These are phyloP conservation scores for Aurantiochytrium sp. DNA, from an alignment of 108 stramenopile species.

Conservation along the genomic window DNA sequence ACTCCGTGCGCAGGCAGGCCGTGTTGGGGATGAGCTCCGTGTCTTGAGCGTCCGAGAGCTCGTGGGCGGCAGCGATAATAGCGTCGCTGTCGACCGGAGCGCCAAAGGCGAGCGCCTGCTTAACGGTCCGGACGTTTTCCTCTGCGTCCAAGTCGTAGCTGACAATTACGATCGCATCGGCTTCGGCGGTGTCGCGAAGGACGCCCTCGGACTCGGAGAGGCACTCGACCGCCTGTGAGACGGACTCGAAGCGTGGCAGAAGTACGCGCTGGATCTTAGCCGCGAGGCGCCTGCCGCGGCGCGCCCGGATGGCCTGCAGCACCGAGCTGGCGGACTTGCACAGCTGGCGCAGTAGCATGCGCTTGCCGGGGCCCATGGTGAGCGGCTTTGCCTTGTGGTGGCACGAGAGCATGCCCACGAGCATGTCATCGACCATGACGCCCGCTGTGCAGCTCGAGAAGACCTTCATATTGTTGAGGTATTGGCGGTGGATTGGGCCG, in stretches of 20 bases:
- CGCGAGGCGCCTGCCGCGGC: not conserved
- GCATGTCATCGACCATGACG: not conserved
- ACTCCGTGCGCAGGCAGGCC: not conserved
- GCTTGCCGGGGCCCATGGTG: not conserved
- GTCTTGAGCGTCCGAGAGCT: not conserved
- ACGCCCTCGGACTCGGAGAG: not conserved
- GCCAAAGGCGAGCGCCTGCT: not conserved
- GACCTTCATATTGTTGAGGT: constrained; percentile 20
- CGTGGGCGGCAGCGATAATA: not conserved
- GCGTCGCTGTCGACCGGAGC: not conserved
- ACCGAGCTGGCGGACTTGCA: not conserved
- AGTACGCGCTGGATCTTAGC: not conserved
- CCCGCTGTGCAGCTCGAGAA: not conserved
- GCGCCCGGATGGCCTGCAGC: not conserved
- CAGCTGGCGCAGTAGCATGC: not conserved
- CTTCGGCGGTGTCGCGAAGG: not conserved
- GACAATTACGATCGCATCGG: constrained; percentile 2
- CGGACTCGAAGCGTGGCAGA: not conserved
- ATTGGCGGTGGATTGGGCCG: not conserved
- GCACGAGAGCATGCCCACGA: not conserved
- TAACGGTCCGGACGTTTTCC: not conserved
- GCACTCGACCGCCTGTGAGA: not conserved
- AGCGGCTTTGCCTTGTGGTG: not conserved
- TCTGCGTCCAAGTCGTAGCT: not conserved
- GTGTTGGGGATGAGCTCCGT: not conserved